Evolutionary conservation across 1,284 basidiomycete species (phyloP).

Genomic region (Boletus smithii): DNA sequence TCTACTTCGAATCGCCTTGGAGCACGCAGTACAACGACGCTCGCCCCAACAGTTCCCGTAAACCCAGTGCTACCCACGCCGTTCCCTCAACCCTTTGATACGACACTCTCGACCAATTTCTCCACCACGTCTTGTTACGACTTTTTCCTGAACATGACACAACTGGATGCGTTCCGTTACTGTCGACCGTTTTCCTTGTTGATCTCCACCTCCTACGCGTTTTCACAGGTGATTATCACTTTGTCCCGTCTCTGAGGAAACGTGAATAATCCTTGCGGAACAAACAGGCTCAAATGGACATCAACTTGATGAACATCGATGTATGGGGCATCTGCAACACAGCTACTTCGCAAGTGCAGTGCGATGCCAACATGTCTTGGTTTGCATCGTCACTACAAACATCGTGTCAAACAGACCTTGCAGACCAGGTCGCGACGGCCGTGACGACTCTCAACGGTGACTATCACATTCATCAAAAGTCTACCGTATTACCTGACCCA

Average conservation of each 20-base stretch:
- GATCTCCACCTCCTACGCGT: constrained; percentile 53
- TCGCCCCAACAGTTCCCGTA: constrained; percentile 40
- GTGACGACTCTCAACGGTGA: constrained; percentile 51
- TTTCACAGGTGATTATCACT: constrained; percentile 48
- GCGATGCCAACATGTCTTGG: constrained; percentile 59
- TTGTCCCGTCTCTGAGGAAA: neutral
- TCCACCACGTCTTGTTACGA: constrained; percentile 58
- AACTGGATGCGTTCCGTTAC: constrained; percentile 52
- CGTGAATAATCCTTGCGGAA: constrained; percentile 7
- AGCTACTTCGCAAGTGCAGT: constrained; percentile 43
- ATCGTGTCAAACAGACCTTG: constrained; percentile 54
- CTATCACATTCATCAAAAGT: neutral
- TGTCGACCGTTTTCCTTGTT: constrained; percentile 79
- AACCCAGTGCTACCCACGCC: constrained; percentile 58
- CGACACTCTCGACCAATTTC: constrained; percentile 58
- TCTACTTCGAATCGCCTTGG: neutral
- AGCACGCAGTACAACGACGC: constrained; percentile 16
- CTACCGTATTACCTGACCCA: neutral
- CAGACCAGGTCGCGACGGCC: constrained; percentile 47
- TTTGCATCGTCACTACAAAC: constrained; percentile 48
- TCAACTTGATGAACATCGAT: constrained; percentile 61
- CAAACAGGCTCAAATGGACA: constrained; percentile 59
- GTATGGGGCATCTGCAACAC: constrained; percentile 79
- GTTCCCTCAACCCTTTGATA: constrained; percentile 75
- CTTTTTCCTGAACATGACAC: constrained; percentile 74